Percentiles rank a stretch among this genome's conserved stretches.
phyloP scores from a whole-genome alignment of 1,284 basidiomycete species.

The Phaffia rhodozyma region DNA sequence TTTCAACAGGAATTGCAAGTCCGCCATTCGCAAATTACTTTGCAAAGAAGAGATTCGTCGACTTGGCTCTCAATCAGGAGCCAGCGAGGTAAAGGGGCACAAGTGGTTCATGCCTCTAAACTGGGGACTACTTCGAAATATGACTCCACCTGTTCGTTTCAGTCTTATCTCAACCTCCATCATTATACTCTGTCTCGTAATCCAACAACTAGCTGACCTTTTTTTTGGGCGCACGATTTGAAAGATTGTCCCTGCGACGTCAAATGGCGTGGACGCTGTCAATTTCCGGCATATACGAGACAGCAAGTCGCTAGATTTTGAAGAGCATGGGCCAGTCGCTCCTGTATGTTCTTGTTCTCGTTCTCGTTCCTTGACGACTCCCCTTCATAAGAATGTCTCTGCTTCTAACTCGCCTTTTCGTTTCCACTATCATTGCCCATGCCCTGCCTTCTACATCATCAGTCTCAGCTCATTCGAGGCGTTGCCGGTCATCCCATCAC shows the following conservation, averaged over 20 bases:
- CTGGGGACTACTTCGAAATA: slow-evolving; percentile 91
- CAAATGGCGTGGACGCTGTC: slow-evolving; percentile 71
- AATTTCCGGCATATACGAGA: slow-evolving; percentile 88
- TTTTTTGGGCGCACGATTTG: slow-evolving; percentile 15
- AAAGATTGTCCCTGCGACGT: slow-evolving; percentile 70
- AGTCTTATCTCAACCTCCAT: slow-evolving; percentile 12
- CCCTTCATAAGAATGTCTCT: neutral
- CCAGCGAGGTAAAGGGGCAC: slow-evolving; percentile 96
- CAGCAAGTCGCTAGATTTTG: slow-evolving; percentile 77
- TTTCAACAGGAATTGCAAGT: slow-evolving; percentile 60
- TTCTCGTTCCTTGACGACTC: neutral
- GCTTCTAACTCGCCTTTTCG: slow-evolving; percentile 20
- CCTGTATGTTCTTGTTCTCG: slow-evolving; percentile 19
- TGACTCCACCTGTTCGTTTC: slow-evolving; percentile 71
- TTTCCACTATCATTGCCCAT: neutral
- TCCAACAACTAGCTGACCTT: neutral
- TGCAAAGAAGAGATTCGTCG: slow-evolving; percentile 87
- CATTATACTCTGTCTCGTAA: neutral
- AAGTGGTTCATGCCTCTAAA: slow-evolving; percentile 96
- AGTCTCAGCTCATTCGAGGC: slow-evolving; percentile 29
- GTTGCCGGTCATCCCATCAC: slow-evolving; percentile 33
- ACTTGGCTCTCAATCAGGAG: slow-evolving; percentile 81
- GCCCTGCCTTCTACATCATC: neutral
- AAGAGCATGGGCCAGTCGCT: slow-evolving; percentile 34
- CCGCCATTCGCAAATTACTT: slow-evolving; percentile 72